Evolutionary conservation across 805 yeast species (phyloP).

Genomic region (Saccharomycopsis sp.): DNA sequence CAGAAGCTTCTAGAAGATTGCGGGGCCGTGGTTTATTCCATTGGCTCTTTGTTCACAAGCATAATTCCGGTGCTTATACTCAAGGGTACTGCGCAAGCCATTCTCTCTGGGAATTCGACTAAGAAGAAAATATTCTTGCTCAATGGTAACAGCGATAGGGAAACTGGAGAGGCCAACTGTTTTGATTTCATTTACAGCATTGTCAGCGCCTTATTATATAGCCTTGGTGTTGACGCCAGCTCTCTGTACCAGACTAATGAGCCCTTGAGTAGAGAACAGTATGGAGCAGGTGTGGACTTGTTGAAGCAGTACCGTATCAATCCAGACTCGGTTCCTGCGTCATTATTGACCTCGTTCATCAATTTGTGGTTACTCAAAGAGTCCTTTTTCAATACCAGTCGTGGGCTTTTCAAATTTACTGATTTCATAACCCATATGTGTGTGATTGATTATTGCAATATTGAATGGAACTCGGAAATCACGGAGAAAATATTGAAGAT

Average conservation of each 20-base stretch:
- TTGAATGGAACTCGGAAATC: conserved; percentile 37
- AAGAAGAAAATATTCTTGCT: conserved; percentile 51
- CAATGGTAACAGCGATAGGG: conserved; percentile 73
- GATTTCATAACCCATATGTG: conserved; percentile 56
- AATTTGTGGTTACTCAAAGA: conserved; percentile 4
- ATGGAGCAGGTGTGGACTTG: neutral
- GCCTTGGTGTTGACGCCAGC: conserved; percentile 26
- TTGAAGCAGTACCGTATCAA: neutral
- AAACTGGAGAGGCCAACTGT: conserved; percentile 62
- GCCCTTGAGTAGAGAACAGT: neutral
- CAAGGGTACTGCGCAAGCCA: conserved; percentile 63
- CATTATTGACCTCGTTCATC: conserved; percentile 3
- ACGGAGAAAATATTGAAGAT: conserved; percentile 36
- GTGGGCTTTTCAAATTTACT: conserved; percentile 29
- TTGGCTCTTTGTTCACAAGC: conserved; percentile 87
- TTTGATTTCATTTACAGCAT: conserved; percentile 48
- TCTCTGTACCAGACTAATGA: too few relatives aligned
- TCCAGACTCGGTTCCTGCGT: neutral
- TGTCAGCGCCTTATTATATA: conserved; percentile 46
- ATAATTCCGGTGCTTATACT: conserved; percentile 69
- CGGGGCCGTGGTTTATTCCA: conserved; percentile 59
- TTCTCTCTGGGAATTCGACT: conserved; percentile 28
- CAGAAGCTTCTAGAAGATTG: conserved; percentile 36
- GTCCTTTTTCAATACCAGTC: conserved; percentile 1
- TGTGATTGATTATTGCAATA: conserved; percentile 42